Base-by-base conservation (phyloP, 2,329 filamentous ascomycete genomes). In the Metarhizium album region DNA sequence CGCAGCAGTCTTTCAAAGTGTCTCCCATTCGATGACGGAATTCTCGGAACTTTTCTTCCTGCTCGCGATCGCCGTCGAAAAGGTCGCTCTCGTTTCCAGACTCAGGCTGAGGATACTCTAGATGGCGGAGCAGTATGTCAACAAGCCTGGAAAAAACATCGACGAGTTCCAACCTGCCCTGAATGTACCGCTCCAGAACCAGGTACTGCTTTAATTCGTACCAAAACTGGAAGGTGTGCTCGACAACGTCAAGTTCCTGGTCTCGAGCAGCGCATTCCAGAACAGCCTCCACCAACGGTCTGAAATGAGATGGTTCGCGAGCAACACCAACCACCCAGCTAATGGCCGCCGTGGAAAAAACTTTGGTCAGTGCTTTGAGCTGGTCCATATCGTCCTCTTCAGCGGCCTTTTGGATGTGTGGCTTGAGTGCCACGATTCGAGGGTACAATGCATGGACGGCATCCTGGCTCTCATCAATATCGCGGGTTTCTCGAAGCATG, bases 1-100 rank as follows among this genome's bases (percentile, higher is more conserved):
- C 87, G 67, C 93, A 98, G 50, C 88, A 88, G 62, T 98, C 93
- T 70, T 98, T 98, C 47, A 98, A 78, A 0, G 95, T 94, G 64
- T 98, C 94, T 35, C 93, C 93, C 89, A 98, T 97, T 49, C 89
- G 83, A 65, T 98, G 93, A 57, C 93, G 80, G 74, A 97, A 98
- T 62, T 95, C 89, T 46, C 93, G 83, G 71, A 98, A 98, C 66
- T 93, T 95, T 61, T 98, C 93, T 67, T 98, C 93, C 54, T 89
- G 84, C 65, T 97, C 93, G 40, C 91, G 83, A 65, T 98, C 93
- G 49, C 93, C 93, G 54, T 95, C 91, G 62, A 98, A 98, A 0
- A 97, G 73, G 66, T 98, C 93, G 13, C 76, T 74, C 58, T 91
- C 84, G 57, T 86, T 82, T 14, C 82, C 79, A 50, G 75, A 76